Percentiles rank a stretch among this genome's conserved stretches.
Evolutionary conservation across 2,329 filamentous ascomycete species (phyloP).

Genomic region (Tolypocladium ovalisporum): DNA sequence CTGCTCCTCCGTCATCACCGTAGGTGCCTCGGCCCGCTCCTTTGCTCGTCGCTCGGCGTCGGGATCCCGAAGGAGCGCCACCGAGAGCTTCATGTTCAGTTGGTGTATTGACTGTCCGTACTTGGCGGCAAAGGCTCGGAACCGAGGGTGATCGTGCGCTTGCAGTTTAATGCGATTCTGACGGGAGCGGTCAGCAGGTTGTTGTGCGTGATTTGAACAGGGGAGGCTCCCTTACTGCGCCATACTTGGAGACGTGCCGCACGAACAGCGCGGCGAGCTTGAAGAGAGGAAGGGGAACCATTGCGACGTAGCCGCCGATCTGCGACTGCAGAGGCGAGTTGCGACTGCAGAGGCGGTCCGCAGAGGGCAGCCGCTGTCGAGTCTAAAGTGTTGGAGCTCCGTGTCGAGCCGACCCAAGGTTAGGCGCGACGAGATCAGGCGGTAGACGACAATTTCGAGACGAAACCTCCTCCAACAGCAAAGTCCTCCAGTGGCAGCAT

Average conservation of each 20-base stretch:
- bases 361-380: background rate
- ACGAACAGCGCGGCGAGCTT: slow-evolving; percentile 56
- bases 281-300: slow-evolving; percentile 58
- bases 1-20: slow-evolving; percentile 55
- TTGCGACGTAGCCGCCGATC: slow-evolving; percentile 16
- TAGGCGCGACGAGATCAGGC: background rate
- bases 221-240: slow-evolving; percentile 41
- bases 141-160: slow-evolving; percentile 52
- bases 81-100: slow-evolving; percentile 54
- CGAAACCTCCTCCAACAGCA: background rate
- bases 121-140: slow-evolving; percentile 47
- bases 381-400: background rate
- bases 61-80: slow-evolving; percentile 45
- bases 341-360: background rate
- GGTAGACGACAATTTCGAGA: background rate
- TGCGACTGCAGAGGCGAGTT: background rate
- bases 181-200: slow-evolving; percentile 7
- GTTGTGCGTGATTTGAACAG: background rate
- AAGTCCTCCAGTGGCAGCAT: background rate
- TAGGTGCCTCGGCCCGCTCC: slow-evolving; percentile 52
- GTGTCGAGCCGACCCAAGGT: background rate
- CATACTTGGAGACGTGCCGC: slow-evolving; percentile 58
- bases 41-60: slow-evolving; percentile 47
- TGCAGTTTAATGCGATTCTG: slow-evolving; percentile 58
- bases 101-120: slow-evolving; percentile 57